A percentile compares a stretch with the other conserved stretches of the same genome.
These are phyloP conservation scores for Fonsecaea pugnacius DNA, from an alignment of 2,329 filamentous ascomycete species.

Conservation along the genomic window DNA sequence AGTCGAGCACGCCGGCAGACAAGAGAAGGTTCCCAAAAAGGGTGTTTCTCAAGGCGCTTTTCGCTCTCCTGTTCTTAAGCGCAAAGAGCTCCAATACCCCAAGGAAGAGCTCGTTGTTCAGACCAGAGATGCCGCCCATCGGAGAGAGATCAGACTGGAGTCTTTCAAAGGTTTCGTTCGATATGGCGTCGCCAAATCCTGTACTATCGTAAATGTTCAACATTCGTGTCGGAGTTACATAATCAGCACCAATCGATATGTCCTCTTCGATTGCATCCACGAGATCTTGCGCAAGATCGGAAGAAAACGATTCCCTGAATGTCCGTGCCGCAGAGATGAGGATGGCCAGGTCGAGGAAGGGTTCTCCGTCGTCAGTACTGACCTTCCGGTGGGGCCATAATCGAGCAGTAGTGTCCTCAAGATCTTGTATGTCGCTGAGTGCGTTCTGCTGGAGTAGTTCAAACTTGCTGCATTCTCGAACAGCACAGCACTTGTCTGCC, in stretches of 20 bases:
- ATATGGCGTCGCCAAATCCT: constrained; percentile 76
- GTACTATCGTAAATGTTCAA: constrained; percentile 77
- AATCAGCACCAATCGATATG: constrained; percentile 72
- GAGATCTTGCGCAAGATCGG: constrained; percentile 70
- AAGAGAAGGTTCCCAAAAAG: constrained; percentile 46
- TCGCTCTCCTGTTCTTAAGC: constrained; percentile 34
- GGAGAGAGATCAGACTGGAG: constrained; percentile 72
- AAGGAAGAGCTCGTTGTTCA: constrained; percentile 58
- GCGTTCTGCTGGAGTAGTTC: constrained; percentile 77
- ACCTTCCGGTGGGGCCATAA: constrained; percentile 52
- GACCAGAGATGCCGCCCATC: constrained; percentile 57
- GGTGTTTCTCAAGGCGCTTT: constrained; percentile 35
- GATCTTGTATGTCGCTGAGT: constrained; percentile 44
- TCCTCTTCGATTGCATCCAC: constrained; percentile 71
- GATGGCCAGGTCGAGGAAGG: constrained; percentile 58
- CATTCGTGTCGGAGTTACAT: constrained; percentile 73
- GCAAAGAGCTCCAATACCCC: constrained; percentile 56
- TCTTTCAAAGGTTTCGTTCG: constrained; percentile 76
- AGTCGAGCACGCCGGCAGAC: constrained; percentile 78
- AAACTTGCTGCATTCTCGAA: constrained; percentile 77
- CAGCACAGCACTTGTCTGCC: constrained; percentile 76
- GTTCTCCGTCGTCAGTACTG: constrained; percentile 55
- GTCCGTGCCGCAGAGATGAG: constrained; percentile 71
- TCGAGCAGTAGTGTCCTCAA: constrained; percentile 40
- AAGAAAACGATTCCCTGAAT: constrained; percentile 72